These are phyloP conservation scores for Macrolepiota fuliginosa DNA, from an alignment of 768 basidiomycete genomes.

Conservation along the genomic window DNA sequence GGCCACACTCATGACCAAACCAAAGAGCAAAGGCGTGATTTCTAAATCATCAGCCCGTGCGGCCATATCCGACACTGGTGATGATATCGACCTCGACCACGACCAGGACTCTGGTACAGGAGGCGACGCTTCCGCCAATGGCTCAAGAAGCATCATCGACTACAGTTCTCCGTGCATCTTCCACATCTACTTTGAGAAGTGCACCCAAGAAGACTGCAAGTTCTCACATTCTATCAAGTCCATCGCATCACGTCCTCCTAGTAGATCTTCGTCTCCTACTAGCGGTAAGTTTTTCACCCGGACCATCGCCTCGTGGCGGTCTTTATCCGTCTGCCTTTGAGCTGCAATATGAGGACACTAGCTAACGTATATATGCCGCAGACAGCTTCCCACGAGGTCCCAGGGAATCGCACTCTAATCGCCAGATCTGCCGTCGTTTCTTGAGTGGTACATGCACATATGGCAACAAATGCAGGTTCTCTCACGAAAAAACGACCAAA, in stretches of 20 bases:
- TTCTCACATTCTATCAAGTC: constrained; percentile 8
- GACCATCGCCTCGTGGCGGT: neutral
- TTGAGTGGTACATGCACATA: neutral
- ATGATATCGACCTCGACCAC: neutral
- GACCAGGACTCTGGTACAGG: neutral
- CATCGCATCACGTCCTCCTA: constrained; percentile 3
- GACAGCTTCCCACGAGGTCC: neutral
- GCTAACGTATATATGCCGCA: neutral
- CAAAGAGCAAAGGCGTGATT: neutral
- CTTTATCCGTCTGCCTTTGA: neutral
- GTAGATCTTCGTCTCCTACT: neutral
- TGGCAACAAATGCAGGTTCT: neutral
- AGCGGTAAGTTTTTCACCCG: neutral
- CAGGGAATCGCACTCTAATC: neutral
- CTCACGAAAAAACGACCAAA: neutral
- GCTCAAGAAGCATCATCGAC: neutral
- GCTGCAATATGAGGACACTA: neutral
- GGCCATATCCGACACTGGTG: neutral
- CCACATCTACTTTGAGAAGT: constrained; percentile 7
- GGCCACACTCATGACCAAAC: neutral
- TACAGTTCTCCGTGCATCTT: constrained; percentile 8
- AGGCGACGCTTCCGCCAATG: neutral
- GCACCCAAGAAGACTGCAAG: constrained; percentile 4
- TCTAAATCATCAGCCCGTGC: neutral
- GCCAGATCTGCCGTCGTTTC: neutral